These are phyloP conservation scores for Rhynchosporium graminicola DNA, from an alignment of 2,329 filamentous ascomycete genomes.

Conservation along the genomic window DNA sequence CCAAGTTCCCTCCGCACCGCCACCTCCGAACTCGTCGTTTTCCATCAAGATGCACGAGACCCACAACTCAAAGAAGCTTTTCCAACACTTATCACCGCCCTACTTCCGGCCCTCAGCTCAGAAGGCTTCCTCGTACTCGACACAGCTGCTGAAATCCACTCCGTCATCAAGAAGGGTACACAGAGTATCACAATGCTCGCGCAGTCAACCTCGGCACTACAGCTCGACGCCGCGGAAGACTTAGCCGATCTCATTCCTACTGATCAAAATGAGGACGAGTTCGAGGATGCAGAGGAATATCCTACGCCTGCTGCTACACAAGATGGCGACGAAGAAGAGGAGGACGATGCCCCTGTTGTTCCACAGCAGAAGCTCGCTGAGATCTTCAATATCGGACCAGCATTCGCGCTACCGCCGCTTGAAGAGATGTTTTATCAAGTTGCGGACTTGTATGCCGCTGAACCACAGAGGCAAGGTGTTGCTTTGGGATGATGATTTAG, in stretches of 20 bases:
- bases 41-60: slow-evolving; percentile 59
- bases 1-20: slow-evolving; percentile 46
- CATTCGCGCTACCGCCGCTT: slow-evolving; percentile 69
- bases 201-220: slow-evolving; percentile 52
- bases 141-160: slow-evolving; percentile 71
- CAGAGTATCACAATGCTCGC: slow-evolving; percentile 53
- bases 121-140: slow-evolving; percentile 78
- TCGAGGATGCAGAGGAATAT: slow-evolving; percentile 39
- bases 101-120: slow-evolving; percentile 63
- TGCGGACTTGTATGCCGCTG: slow-evolving; percentile 62
- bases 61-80: slow-evolving; percentile 60
- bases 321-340: slow-evolving; percentile 50
- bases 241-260: slow-evolving; percentile 26
- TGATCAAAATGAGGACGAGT: slow-evolving; percentile 38
- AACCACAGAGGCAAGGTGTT: slow-evolving; percentile 44
- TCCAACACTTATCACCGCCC: slow-evolving; percentile 61
- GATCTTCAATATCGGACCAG: slow-evolving; percentile 69
- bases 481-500: background rate
- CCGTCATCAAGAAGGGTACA: slow-evolving; percentile 59
- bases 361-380: slow-evolving; percentile 67
- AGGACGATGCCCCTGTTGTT: slow-evolving; percentile 60
- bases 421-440: slow-evolving; percentile 77
- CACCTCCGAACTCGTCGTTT: slow-evolving; percentile 60
- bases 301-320: slow-evolving; percentile 40
- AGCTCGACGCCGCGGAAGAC: slow-evolving; percentile 42